phyloP scores from a whole-genome alignment of 306 rosid species.

The Prosopis cineraria region DNA sequence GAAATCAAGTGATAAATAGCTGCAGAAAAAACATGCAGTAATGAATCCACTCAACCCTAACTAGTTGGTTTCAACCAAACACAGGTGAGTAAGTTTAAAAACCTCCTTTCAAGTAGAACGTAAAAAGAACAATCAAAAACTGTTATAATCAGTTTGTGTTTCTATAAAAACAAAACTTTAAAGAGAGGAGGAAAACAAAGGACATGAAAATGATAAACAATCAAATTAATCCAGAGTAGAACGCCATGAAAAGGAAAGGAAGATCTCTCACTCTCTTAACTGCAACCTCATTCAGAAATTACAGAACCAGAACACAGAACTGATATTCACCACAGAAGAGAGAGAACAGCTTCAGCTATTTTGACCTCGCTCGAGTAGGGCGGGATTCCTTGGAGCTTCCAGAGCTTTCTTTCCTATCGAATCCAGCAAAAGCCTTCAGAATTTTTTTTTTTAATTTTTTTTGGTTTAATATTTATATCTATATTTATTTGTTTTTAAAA shows the following conservation, averaged over 20 bases:
- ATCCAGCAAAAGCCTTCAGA: constrained; percentile 11
- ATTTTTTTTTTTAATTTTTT: constrained; percentile 15
- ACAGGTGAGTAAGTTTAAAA: background rate
- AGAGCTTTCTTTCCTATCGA: constrained; percentile 32
- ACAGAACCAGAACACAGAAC: background rate
- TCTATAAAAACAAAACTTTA: background rate
- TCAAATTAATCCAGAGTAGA: constrained; percentile 13
- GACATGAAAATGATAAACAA: constrained; percentile 9
- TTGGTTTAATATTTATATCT: background rate
- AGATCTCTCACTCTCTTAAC: background rate
- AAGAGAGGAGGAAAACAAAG: background rate
- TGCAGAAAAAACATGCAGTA: background rate
- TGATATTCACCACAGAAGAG: constrained; percentile 8
- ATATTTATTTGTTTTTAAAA: constrained; percentile 20
- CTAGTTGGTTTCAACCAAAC: background rate
- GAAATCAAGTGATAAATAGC: background rate
- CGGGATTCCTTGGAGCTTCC: constrained; percentile 46
- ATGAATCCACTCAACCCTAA: constrained; percentile 15
- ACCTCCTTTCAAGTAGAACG: background rate
- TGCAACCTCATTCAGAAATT: background rate
- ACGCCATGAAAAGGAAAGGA: background rate
- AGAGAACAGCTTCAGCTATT: constrained; percentile 18
- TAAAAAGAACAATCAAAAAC: background rate
- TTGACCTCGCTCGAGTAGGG: constrained; percentile 19
- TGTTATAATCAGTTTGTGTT: background rate